Percentiles rank a stretch among this genome's conserved stretches.
Evolutionary conservation across 2,329 filamentous ascomycete species (phyloP).

Genomic region (Ceratocystis cacaofunesta): DNA sequence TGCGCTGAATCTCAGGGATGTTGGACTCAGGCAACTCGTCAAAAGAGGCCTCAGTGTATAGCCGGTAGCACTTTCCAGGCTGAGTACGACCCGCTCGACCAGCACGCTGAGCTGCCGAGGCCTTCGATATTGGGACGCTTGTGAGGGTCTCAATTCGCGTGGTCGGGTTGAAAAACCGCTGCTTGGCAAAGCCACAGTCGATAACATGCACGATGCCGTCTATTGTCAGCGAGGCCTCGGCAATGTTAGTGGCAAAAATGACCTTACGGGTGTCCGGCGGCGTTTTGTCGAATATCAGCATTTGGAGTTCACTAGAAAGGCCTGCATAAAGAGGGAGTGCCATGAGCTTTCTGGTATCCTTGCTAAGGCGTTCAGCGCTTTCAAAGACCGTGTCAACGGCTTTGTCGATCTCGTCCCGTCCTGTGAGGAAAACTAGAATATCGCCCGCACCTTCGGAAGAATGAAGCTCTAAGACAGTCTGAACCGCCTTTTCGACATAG

Average conservation of each 20-base stretch:
- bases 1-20: constrained; percentile 80
- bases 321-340: constrained; percentile 73
- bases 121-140: constrained; percentile 69
- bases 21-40: constrained; percentile 53
- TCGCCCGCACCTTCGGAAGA: constrained; percentile 66
- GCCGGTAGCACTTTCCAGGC: constrained; percentile 82
- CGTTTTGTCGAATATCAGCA: constrained; percentile 81
- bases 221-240: constrained; percentile 90
- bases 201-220: constrained; percentile 83
- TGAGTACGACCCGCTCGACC: constrained; percentile 80
- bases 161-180: constrained; percentile 67
- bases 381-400: constrained; percentile 17
- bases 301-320: constrained; percentile 77
- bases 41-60: constrained; percentile 71
- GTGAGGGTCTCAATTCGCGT: constrained; percentile 83
- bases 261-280: constrained; percentile 76
- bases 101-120: constrained; percentile 80
- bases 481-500: constrained; percentile 70
- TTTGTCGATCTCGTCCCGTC: constrained; percentile 76
- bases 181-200: constrained; percentile 81
- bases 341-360: constrained; percentile 39
- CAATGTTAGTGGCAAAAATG: constrained; percentile 88
- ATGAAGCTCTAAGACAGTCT: constrained; percentile 80
- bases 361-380: constrained; percentile 18
- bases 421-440: constrained; percentile 81